A percentile compares a stretch with the other conserved stretches of the same genome.
Conservation (phyloP, 192 early-diverging fungal genomes). For the Gonapodya sp. region DNA sequence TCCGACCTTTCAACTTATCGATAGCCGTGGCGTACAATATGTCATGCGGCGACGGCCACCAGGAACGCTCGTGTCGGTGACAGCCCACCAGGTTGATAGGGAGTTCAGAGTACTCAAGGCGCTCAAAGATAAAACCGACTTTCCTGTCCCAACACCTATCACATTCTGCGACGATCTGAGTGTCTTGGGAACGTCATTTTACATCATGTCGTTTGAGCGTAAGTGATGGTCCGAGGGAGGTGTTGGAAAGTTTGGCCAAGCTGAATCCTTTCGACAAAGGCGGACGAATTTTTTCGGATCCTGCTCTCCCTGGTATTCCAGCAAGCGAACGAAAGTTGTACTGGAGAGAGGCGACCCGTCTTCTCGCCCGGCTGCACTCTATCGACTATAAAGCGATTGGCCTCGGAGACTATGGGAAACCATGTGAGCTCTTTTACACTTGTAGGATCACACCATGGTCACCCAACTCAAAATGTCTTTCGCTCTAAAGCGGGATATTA, state of each 20-base stretch:
- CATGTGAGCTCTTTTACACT: too few relatives aligned
- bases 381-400: constrained; percentile 35
- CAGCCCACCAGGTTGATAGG: constrained; percentile 79
- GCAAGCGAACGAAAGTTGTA: not conserved
- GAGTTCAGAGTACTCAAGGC: constrained; percentile 76
- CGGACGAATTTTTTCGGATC: constrained; percentile 53
- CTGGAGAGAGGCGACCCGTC: not conserved
- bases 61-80: constrained; percentile 70
- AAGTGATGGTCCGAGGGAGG: not conserved
- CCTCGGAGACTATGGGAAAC: constrained; percentile 57
- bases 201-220: constrained; percentile 38
- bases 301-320: not conserved
- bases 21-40: constrained; percentile 50
- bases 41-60: constrained; percentile 90
- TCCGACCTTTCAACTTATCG: constrained; percentile 81
- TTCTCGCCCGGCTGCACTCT: not conserved
- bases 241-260: not conserved
- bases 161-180: constrained; percentile 74
- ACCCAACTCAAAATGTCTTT: too few relatives aligned
- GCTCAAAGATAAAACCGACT: constrained; percentile 56
- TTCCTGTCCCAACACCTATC: constrained; percentile 85
- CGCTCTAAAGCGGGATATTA: constrained; percentile 72
- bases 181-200: constrained; percentile 88
- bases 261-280: too few relatives aligned
- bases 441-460: too few relatives aligned